Evolutionary conservation across 352 stramenopile genomes (phyloP).

Genomic region (Pythium myriotylum): DNA sequence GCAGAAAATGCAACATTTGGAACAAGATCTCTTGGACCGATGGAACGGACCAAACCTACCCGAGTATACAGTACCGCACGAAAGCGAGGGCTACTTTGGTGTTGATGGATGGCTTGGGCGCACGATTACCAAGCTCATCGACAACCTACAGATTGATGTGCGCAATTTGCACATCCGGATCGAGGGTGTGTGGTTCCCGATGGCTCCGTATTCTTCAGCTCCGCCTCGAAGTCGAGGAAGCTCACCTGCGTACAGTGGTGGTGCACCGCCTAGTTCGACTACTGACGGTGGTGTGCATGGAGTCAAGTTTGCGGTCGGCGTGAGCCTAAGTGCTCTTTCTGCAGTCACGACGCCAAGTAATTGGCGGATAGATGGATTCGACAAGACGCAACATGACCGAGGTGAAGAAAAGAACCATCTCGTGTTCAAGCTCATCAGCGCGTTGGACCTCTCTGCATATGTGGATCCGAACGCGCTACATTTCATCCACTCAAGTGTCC

Average conservation of each 20-base stretch:
- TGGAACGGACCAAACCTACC: slow-evolving; percentile 74
- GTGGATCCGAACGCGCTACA: slow-evolving; percentile 84
- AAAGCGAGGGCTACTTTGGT: slow-evolving; percentile 88
- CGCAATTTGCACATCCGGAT: slow-evolving; percentile 87
- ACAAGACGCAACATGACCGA: slow-evolving; percentile 38
- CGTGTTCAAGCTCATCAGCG: slow-evolving; percentile 89
- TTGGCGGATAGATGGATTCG: slow-evolving; percentile 79
- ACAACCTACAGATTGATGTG: slow-evolving; percentile 90
- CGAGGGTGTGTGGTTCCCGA: slow-evolving; percentile 71
- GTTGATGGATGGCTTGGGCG: slow-evolving; percentile 87
- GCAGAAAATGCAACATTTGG: slow-evolving; percentile 69
- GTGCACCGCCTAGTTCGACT: neutral
- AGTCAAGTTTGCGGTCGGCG: slow-evolving; percentile 74
- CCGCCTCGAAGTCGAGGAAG: slow-evolving; percentile 31
- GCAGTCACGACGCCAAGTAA: slow-evolving; percentile 86
- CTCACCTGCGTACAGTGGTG: slow-evolving; percentile 21
- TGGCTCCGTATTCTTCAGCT: slow-evolving; percentile 27
- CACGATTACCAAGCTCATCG: slow-evolving; percentile 90
- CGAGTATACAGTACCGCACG: slow-evolving; percentile 63
- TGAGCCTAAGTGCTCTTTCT: slow-evolving; percentile 82
- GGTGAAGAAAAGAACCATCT: slow-evolving; percentile 51
- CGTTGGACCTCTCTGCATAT: slow-evolving; percentile 85
- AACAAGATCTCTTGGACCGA: slow-evolving; percentile 80
- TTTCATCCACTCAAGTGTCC: slow-evolving; percentile 85
- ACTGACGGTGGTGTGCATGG: neutral